Percentiles rank a stretch among this genome's conserved stretches.
Evolutionary conservation across 192 early-diverging fungal genomes (phyloP).

Genomic region (Rhizoclosmatium globosum): DNA sequence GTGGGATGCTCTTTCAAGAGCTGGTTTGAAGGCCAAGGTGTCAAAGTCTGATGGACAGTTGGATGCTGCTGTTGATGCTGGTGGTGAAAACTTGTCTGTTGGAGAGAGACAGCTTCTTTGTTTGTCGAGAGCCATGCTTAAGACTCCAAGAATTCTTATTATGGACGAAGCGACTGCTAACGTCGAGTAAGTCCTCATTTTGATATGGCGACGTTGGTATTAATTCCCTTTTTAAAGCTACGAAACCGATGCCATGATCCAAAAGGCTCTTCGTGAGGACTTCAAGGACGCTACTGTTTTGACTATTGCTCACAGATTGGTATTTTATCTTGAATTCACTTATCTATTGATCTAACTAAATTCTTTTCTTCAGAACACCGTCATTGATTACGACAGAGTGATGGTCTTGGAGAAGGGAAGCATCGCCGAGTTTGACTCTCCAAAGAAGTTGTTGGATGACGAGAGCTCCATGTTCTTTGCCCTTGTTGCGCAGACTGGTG

Average conservation of each 20-base stretch:
- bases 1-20: slow-evolving; percentile 72
- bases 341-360: neutral
- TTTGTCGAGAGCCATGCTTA: slow-evolving; percentile 62
- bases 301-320: slow-evolving; percentile 56
- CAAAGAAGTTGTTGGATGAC: slow-evolving; percentile 57
- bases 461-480: slow-evolving; percentile 55
- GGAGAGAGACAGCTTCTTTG: slow-evolving; percentile 75
- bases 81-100: slow-evolving; percentile 87
- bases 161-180: slow-evolving; percentile 63
- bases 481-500: slow-evolving; percentile 76
- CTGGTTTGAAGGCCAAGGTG: slow-evolving; percentile 73
- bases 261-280: slow-evolving; percentile 71
- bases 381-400: slow-evolving; percentile 60
- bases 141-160: slow-evolving; percentile 55
- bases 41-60: slow-evolving; percentile 57
- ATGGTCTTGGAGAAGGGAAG: slow-evolving; percentile 54
- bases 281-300: slow-evolving; percentile 70
- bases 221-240: slow-evolving; percentile 63
- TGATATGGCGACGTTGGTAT: neutral
- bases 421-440: slow-evolving; percentile 63
- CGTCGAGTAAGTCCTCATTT: slow-evolving; percentile 40
- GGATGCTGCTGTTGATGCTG: slow-evolving; percentile 72
- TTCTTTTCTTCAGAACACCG: slow-evolving; percentile 42
- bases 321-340: neutral
- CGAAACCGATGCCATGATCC: slow-evolving; percentile 82